These are phyloP conservation scores for Nakataea oryzae DNA, from an alignment of 2,329 filamentous ascomycete genomes.

Conservation along the genomic window DNA sequence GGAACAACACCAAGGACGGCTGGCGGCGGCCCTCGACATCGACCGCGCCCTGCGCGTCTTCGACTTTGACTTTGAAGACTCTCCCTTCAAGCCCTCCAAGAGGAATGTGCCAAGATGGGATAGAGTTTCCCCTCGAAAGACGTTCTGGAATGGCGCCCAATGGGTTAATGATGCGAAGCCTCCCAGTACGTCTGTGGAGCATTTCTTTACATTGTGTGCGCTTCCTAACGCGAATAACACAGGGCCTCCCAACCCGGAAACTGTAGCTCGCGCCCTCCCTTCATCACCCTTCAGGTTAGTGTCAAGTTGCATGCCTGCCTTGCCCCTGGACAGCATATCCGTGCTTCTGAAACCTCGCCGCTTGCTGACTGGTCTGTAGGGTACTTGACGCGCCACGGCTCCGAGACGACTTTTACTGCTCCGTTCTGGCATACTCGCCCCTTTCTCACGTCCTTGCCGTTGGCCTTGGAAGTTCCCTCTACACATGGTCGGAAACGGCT, in stretches of 20 bases:
- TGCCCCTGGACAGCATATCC: neutral
- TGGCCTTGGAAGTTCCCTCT: conserved; percentile 68
- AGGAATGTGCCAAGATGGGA: neutral
- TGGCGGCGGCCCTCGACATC: conserved; percentile 75
- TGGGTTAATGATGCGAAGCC: conserved; percentile 21
- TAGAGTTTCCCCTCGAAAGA: conserved; percentile 13
- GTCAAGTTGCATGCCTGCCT: too few relatives aligned
- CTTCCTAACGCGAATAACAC: neutral
- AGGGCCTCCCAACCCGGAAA: conserved; percentile 5
- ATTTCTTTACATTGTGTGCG: conserved; percentile 10
- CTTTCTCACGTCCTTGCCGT: conserved; percentile 71
- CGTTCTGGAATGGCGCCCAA: conserved; percentile 29
- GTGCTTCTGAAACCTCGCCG: neutral
- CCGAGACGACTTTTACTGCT: conserved; percentile 95
- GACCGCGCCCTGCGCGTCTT: conserved; percentile 60
- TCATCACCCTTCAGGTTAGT: conserved; percentile 68
- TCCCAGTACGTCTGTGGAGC: neutral
- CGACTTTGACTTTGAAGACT: conserved; percentile 28
- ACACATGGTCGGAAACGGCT: conserved; percentile 74
- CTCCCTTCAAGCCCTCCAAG: neutral
- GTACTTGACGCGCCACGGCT: conserved; percentile 81
- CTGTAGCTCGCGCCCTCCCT: conserved; percentile 42
- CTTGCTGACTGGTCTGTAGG: conserved; percentile 24
- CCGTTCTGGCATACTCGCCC: conserved; percentile 73
- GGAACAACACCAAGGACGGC: conserved; percentile 59